Evolutionary conservation across 2,329 filamentous ascomycete genomes (phyloP), one percentile per base, ranked within the genome.

Genomic region (Emergomyces pasteurianus): DNA sequence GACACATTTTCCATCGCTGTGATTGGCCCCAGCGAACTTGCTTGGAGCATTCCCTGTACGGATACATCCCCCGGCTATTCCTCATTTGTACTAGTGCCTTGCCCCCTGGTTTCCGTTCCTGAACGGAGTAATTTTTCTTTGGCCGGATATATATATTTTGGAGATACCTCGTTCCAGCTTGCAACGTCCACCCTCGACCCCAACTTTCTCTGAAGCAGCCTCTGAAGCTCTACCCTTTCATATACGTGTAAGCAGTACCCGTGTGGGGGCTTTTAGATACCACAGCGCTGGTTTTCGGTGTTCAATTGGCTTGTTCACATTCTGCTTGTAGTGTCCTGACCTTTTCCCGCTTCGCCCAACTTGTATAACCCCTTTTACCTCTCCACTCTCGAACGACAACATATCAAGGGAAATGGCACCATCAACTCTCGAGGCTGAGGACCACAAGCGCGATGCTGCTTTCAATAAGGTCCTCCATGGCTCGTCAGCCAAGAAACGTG

Each of bases 401-500:
- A 54, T 34, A 34, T 34, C 53, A 28, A 36, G 58, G 49, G 38
- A 55, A 47, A 83, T 83, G 81, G 75, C 80, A 67, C 79, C 81
- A 58, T 68, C 73, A 65, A 73, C 74, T 63, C 87, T 96, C 73
- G 90, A 95, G 82, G 78, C 80, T 71, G 90, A 96, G 78, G 85
- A 96, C 74, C 87, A 92, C 75, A 73, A 78, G 71, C 90, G 91
- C 68, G 91, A 96, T 88, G 89, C 90, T 65, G 87, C 84, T 67
- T 96, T 96, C 82, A 92, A 90, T 81, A 89, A 90, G 79, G 89
- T 85, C 67, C 81, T 96, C 80, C 92, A 96, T 77, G 90, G 83
- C 67, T 80, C 82, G 65, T 90, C 89, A 59, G 80, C 89, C 57
- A 76, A 86, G 71, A 83, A 84, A 52, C 77, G 81, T 61, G 89